Evolutionary conservation across 2,329 filamentous ascomycete genomes (phyloP).

Genomic region (Purpureocillium lavendulum): DNA sequence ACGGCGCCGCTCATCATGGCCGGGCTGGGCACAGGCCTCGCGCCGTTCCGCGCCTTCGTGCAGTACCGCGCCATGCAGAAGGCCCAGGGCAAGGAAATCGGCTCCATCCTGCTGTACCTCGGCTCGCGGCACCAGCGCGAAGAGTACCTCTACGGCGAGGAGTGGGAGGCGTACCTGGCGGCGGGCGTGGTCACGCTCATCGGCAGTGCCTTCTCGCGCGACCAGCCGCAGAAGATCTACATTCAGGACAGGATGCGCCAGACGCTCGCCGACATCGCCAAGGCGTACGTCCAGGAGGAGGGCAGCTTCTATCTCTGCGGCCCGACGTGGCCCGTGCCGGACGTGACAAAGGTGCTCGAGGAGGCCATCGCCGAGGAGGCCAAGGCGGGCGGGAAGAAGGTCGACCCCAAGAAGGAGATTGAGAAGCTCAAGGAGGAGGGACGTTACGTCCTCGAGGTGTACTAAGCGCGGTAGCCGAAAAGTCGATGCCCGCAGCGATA

Average conservation of each 20-base stretch:
- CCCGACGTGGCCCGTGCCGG: constrained; percentile 95
- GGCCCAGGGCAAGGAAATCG: constrained; percentile 92
- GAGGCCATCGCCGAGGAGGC: constrained; percentile 80
- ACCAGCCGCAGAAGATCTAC: constrained; percentile 98
- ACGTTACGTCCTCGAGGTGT: constrained; percentile 93
- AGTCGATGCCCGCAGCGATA: too few relatives aligned
- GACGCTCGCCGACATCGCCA: constrained; percentile 70
- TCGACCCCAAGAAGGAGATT: constrained; percentile 83
- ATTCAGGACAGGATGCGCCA: constrained; percentile 98
- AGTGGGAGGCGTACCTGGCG: constrained; percentile 97
- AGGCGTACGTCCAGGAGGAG: constrained; percentile 79
- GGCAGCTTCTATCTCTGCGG: constrained; percentile 96
- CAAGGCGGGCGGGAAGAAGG: constrained; percentile 63
- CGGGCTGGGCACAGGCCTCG: constrained; percentile 92
- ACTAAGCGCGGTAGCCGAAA: constrained; percentile 42
- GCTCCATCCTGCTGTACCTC: constrained; percentile 89
- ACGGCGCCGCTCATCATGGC: constrained; percentile 98
- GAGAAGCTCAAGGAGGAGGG: constrained; percentile 93
- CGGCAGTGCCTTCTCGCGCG: constrained; percentile 88
- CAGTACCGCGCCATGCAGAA: constrained; percentile 98
- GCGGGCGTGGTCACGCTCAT: constrained; percentile 92
- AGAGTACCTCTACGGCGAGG: constrained; percentile 97
- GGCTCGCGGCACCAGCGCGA: constrained; percentile 95
- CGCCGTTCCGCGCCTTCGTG: constrained; percentile 97
- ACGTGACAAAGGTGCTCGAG: constrained; percentile 88